Percentiles rank a stretch among this genome's conserved stretches.
Conservation (phyloP, 257 asterid species). For the Ilex asprella region DNA sequence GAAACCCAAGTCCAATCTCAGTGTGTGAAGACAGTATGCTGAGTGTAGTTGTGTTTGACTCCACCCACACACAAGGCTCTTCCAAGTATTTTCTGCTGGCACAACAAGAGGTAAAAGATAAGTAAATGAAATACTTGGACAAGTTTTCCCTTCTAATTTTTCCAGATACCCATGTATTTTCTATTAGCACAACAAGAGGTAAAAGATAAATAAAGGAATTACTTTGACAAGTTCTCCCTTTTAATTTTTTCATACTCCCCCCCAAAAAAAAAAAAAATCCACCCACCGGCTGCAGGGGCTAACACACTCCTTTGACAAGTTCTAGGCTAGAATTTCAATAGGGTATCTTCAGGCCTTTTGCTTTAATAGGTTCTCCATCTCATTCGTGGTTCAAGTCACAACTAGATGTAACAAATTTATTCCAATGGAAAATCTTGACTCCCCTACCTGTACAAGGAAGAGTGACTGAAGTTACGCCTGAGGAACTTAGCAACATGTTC, state of each 20-base stretch:
- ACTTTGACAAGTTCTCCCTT: not conserved
- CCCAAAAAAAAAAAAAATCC: too few relatives aligned
- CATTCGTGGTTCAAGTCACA: too few relatives aligned
- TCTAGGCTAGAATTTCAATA: too few relatives aligned
- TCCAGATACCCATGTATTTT: constrained; percentile 46
- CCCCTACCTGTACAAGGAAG: constrained; percentile 73
- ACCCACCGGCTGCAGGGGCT: too few relatives aligned
- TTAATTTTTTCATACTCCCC: not conserved
- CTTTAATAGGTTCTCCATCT: too few relatives aligned
- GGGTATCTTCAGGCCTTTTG: too few relatives aligned
- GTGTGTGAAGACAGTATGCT: constrained; percentile 78
- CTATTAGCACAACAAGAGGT: constrained; percentile 37
- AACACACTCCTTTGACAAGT: too few relatives aligned
- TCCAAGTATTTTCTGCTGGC: constrained; percentile 87
- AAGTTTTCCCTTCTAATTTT: not conserved
- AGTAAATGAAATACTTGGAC: not conserved
- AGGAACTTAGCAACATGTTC: constrained; percentile 84
- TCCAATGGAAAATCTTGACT: constrained; percentile 1
- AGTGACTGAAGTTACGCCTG: constrained; percentile 73
- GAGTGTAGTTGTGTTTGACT: constrained; percentile 74
- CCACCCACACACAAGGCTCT: constrained; percentile 90
- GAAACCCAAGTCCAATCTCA: constrained; percentile 85
- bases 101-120: constrained; percentile 3
- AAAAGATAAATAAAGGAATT: not conserved
- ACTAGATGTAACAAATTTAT: not conserved